A percentile compares a stretch with the other conserved stretches of the same genome.
These are phyloP conservation scores for Trifolium dubium DNA, from an alignment of 306 rosid genomes.

Conservation along the genomic window DNA sequence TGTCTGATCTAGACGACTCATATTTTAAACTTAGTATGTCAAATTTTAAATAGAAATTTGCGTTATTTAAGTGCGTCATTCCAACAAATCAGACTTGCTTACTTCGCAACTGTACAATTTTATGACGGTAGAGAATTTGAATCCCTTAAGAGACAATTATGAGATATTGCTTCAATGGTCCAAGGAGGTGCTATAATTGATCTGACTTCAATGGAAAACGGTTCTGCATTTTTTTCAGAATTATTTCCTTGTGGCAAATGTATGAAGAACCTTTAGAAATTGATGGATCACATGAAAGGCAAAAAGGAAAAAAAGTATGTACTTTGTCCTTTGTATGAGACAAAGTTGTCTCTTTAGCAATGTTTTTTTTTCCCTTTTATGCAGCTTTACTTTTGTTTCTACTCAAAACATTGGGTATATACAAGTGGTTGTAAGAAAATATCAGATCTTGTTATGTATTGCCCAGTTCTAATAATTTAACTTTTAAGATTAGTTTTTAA, in stretches of 20 bases:
- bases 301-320: constrained; percentile 24
- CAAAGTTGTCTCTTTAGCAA: constrained; percentile 44
- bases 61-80: neutral
- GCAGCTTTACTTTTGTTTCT: constrained; percentile 43
- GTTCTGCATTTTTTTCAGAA: constrained; percentile 45
- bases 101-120: neutral
- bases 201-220: constrained; percentile 42
- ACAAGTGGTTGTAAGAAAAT: constrained; percentile 27
- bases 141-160: neutral
- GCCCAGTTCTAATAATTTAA: constrained; percentile 25
- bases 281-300: constrained; percentile 54
- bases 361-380: constrained; percentile 36
- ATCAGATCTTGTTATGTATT: neutral
- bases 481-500: constrained; percentile 20
- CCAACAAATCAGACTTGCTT: neutral
- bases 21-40: neutral
- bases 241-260: constrained; percentile 35
- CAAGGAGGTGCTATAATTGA: constrained; percentile 46
- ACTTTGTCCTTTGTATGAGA: constrained; percentile 48
- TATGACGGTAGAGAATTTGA: neutral
- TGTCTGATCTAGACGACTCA: neutral
- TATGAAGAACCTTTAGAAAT: constrained; percentile 35
- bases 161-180: constrained; percentile 43
- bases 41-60: neutral
- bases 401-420: constrained; percentile 21